These are phyloP conservation scores for Chlamydomonas eustigma DNA, from an alignment of 139 green algal genomes.

Conservation along the genomic window DNA sequence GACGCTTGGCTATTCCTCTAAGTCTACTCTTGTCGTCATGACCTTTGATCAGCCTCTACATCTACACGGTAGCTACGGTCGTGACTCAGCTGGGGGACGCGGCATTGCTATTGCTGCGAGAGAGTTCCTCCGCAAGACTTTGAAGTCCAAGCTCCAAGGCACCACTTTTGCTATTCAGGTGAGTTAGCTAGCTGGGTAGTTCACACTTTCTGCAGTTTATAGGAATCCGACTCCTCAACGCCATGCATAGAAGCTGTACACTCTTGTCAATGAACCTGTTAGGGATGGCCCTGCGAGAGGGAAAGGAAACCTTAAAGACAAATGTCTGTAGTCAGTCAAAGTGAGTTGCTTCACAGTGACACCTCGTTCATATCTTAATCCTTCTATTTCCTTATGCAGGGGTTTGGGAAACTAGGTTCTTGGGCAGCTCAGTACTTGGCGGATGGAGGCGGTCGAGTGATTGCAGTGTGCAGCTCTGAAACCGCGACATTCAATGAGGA, in stretches of 20 bases:
- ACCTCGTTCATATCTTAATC: too few relatives aligned
- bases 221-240: too few relatives aligned
- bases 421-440: slow-evolving; percentile 65
- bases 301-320: too few relatives aligned
- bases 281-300: too few relatives aligned
- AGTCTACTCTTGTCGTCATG: too few relatives aligned
- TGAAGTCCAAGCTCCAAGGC: neutral
- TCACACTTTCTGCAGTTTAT: too few relatives aligned
- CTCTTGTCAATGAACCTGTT: too few relatives aligned
- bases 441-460: slow-evolving; percentile 68
- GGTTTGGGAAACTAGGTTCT: slow-evolving; percentile 83
- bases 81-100: slow-evolving; percentile 68
- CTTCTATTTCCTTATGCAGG: slow-evolving; percentile 41
- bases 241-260: too few relatives aligned
- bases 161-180: slow-evolving; percentile 9
- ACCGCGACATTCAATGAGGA: slow-evolving; percentile 55
- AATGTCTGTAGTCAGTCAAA: too few relatives aligned
- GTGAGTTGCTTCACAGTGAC: too few relatives aligned
- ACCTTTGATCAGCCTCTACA: slow-evolving; percentile 53
- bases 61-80: slow-evolving; percentile 73
- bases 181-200: too few relatives aligned
- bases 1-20: too few relatives aligned
- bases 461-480: slow-evolving; percentile 63
- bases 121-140: neutral
- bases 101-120: slow-evolving; percentile 34